A percentile compares a stretch with the other conserved stretches of the same genome.
Conservation (phyloP, 345 rosid species). For the Gynandropsis gynandra region DNA sequence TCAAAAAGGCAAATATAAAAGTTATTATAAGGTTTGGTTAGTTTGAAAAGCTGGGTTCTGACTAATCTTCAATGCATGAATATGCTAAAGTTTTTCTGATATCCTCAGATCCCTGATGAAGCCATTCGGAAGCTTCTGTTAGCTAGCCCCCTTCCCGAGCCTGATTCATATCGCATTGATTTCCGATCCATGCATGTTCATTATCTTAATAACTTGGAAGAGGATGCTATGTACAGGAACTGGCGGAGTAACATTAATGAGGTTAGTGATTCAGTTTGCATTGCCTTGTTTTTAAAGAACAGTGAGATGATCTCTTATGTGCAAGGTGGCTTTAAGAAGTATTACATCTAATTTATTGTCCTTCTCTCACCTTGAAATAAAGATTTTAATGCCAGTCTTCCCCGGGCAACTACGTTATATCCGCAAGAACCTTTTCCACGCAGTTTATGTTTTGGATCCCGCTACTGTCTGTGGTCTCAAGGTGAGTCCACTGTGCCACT, state of each 20-base stretch:
- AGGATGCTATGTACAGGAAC: slow-evolving; percentile 89
- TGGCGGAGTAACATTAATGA: slow-evolving; percentile 94
- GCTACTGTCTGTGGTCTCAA: slow-evolving; percentile 80
- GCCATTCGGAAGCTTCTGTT: slow-evolving; percentile 59
- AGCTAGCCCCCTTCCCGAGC: slow-evolving; percentile 60
- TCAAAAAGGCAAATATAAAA: slow-evolving; percentile 10
- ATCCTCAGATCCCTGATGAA: slow-evolving; percentile 60
- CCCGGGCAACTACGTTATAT: slow-evolving; percentile 93
- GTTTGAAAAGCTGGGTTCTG: slow-evolving; percentile 15
- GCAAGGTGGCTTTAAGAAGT: slow-evolving; percentile 17
- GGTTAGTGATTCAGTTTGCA: slow-evolving; percentile 34
- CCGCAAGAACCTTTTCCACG: slow-evolving; percentile 91
- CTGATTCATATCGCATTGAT: slow-evolving; percentile 68
- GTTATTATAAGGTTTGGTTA: slow-evolving; percentile 3
- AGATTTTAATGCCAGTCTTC: slow-evolving; percentile 97
- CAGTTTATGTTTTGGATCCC: slow-evolving; percentile 92
- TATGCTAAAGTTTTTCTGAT: slow-evolving; percentile 15
- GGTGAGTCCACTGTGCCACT: slow-evolving; percentile 40
- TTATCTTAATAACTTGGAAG: slow-evolving; percentile 94
- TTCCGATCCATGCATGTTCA: slow-evolving; percentile 85
- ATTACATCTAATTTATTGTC: slow-evolving; percentile 18
- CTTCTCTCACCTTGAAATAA: slow-evolving; percentile 26
- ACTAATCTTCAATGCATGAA: slow-evolving; percentile 13
- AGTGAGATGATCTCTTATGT: slow-evolving; percentile 19
- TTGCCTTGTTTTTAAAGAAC: slow-evolving; percentile 15